Percentiles rank a stretch among this genome's conserved stretches.
Conservation (phyloP, 345 rosid species). For the Diplotaxis tenuifolia region DNA sequence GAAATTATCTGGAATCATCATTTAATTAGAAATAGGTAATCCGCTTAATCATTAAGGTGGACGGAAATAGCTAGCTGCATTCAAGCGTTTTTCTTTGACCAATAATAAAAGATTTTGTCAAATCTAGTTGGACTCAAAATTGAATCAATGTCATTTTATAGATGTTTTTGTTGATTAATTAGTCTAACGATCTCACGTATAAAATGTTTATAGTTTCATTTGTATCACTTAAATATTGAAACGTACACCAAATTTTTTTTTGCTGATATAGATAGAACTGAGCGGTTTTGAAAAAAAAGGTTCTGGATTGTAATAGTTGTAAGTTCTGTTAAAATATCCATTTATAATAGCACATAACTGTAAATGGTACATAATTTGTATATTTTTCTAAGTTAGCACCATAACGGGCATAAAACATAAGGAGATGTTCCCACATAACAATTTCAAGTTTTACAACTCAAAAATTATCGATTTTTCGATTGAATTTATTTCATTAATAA, state of each 20-base stretch:
- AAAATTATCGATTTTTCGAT: not conserved
- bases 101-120: not conserved
- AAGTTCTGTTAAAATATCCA: not conserved
- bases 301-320: not conserved
- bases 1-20: slow-evolving; percentile 3
- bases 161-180: not conserved
- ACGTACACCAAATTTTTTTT: not conserved
- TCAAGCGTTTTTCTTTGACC: slow-evolving; percentile 6
- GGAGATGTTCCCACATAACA: not conserved
- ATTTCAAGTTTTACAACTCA: not conserved
- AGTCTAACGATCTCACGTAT: not conserved
- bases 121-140: not conserved
- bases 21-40: not conserved
- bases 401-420: not conserved
- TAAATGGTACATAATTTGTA: not conserved
- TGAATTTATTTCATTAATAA: not conserved
- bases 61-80: slow-evolving; percentile 3
- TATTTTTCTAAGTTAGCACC: not conserved
- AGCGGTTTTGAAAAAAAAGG: not conserved
- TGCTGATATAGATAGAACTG: not conserved
- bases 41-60: slow-evolving; percentile 13
- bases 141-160: not conserved
- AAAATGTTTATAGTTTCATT: too few species aligned
- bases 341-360: not conserved
- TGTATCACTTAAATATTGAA: not conserved